phyloP scores from a whole-genome alignment of 257 asterid species.

The Primulina huaijiensis region DNA sequence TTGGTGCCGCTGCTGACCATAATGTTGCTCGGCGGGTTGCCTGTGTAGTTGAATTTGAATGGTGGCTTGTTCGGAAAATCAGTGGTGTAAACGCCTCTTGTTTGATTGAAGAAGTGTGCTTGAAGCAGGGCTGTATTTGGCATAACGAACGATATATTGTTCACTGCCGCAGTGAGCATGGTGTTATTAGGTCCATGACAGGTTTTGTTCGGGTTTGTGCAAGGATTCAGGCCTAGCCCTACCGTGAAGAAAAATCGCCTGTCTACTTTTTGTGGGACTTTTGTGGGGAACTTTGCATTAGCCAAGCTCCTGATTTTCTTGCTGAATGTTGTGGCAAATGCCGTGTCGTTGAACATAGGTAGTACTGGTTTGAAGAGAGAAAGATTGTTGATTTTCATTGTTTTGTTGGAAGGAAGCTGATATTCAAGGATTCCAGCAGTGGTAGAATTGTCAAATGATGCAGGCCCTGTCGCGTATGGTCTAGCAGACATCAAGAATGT shows the following conservation, averaged over 20 bases:
- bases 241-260: conserved; percentile 33
- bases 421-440: conserved; percentile 36
- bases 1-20: conserved; percentile 12
- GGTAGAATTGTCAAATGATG: conserved; percentile 39
- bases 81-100: conserved; percentile 28
- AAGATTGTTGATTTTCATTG: conserved; percentile 20
- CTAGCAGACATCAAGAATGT: conserved; percentile 33
- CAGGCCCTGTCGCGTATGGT: conserved; percentile 38
- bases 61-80: conserved; percentile 34
- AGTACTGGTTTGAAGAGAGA: conserved; percentile 34
- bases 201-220: conserved; percentile 32
- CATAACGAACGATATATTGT: conserved; percentile 28
- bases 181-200: conserved; percentile 45
- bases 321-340: conserved; percentile 33
- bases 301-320: conserved; percentile 28
- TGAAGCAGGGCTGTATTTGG: conserved; percentile 37
- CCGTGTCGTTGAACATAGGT: conserved; percentile 31
- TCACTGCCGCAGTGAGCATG: conserved; percentile 34
- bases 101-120: conserved; percentile 27
- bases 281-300: conserved; percentile 31
- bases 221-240: conserved; percentile 23
- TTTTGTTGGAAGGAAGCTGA: not conserved
- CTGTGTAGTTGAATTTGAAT: conserved; percentile 35
- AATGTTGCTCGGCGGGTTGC: conserved; percentile 29
- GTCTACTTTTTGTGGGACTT: conserved; percentile 34